Evolutionary conservation across 2,329 filamentous ascomycete species (phyloP).

Genomic region (Dactylonectria estremocensis): DNA sequence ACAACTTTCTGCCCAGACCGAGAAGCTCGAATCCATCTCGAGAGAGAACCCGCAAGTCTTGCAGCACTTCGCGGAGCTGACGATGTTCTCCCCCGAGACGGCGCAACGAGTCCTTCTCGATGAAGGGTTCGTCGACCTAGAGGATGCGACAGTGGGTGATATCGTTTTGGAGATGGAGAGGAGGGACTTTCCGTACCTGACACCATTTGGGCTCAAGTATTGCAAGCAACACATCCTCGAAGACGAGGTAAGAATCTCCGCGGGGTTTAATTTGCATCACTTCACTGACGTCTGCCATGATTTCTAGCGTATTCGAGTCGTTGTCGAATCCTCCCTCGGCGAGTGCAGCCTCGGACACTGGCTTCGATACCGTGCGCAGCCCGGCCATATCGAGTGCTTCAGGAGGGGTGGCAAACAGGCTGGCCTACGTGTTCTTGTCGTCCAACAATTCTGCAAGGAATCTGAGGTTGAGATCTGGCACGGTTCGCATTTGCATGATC

Average conservation of each 20-base stretch:
- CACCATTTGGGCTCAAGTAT: background rate
- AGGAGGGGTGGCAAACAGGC: background rate
- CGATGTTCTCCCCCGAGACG: too few species aligned
- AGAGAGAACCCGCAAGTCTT: slow-evolving; percentile 35
- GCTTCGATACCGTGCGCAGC: slow-evolving; percentile 1
- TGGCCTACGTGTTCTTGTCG: too few species aligned
- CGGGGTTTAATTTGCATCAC: too few species aligned
- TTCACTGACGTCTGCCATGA: too few species aligned
- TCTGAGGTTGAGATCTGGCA: too few species aligned
- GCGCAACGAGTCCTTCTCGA: too few species aligned
- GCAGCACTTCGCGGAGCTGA: too few species aligned
- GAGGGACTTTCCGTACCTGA: background rate
- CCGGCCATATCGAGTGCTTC: slow-evolving; percentile 2
- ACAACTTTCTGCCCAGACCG: slow-evolving; percentile 42
- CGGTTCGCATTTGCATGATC: too few species aligned
- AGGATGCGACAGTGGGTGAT: too few species aligned
- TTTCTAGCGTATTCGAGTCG: background rate
- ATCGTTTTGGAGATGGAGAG: slow-evolving; percentile 3
- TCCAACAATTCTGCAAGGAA: too few species aligned
- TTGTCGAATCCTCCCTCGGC: background rate
- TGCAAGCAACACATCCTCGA: slow-evolving; percentile 2
- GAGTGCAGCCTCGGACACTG: slow-evolving; percentile 1
- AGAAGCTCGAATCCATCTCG: slow-evolving; percentile 33
- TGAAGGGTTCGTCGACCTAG: too few species aligned
- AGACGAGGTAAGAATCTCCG: background rate